Conservation (phyloP, 768 basidiomycete genomes). For the Lanmaoa rubissima region DNA sequence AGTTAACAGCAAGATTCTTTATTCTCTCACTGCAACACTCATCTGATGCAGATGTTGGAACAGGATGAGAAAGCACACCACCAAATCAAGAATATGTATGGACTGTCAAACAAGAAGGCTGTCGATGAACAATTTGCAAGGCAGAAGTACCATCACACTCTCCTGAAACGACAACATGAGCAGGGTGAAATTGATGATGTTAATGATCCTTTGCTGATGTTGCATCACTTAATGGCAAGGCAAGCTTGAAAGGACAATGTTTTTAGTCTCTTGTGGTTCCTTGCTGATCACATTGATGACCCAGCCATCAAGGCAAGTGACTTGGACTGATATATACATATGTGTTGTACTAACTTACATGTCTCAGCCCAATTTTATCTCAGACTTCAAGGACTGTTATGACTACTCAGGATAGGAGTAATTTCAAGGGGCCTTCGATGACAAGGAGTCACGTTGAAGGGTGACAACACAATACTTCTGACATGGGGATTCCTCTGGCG, state of each 20-base stretch:
- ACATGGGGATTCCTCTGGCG: no score
- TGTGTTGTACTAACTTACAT: not conserved
- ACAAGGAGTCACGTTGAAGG: no score
- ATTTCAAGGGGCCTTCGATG: no score
- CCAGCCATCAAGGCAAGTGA: no score
- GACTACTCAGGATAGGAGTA: no score
- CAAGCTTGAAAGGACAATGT: not conserved
- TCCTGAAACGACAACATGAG: not conserved
- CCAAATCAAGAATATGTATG: not conserved
- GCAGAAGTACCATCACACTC: not conserved
- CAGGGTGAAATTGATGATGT: no score
- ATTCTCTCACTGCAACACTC: no score
- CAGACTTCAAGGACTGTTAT: not conserved
- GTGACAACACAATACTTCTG: no score
- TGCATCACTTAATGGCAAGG: not conserved
- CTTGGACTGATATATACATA: accelerated
- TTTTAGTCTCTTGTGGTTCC: not conserved
- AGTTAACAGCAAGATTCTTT: not conserved
- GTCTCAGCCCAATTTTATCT: not conserved
- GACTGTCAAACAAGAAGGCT: not conserved
- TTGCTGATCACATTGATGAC: no score
- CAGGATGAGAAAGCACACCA: no score
- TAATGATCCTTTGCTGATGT: not conserved
- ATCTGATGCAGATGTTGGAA: not conserved
- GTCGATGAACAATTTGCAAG: not conserved